Percentiles rank a stretch among this genome's conserved stretches.
These are phyloP conservation scores for Aspergillus fischeri DNA, from an alignment of 2,329 filamentous ascomycete genomes.

Conservation along the genomic window DNA sequence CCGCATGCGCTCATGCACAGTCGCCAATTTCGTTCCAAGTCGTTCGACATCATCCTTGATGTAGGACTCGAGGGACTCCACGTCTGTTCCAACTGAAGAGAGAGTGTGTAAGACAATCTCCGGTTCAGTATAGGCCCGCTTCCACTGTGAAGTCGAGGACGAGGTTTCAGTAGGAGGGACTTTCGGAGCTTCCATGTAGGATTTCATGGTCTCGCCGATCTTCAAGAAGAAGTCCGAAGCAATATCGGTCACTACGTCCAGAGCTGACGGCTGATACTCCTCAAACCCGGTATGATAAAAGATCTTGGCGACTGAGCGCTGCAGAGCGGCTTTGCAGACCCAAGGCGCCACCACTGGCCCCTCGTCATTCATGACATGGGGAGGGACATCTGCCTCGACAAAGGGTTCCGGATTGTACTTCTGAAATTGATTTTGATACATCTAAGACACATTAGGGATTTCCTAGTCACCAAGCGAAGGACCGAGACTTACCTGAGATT, in stretches of 20 bases:
- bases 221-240: constrained; percentile 87
- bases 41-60: constrained; percentile 92
- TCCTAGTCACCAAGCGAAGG: not conserved
- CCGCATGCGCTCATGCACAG: constrained; percentile 94
- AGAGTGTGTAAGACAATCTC: constrained; percentile 85
- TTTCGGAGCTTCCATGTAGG: constrained; percentile 80
- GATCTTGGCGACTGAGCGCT: constrained; percentile 87
- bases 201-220: constrained; percentile 71
- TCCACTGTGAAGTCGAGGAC: constrained; percentile 44
- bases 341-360: constrained; percentile 82
- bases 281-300: constrained; percentile 97
- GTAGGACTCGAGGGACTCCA: constrained; percentile 78
- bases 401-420: constrained; percentile 93
- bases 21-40: constrained; percentile 69
- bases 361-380: constrained; percentile 85
- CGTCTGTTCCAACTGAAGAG: constrained; percentile 75
- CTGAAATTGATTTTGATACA: constrained; percentile 97
- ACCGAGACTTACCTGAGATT: constrained; percentile 68
- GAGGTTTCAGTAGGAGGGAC: constrained; percentile 50
- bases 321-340: constrained; percentile 76
- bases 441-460: constrained; percentile 47
- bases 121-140: constrained; percentile 72
- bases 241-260: constrained; percentile 86
- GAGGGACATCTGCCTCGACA: constrained; percentile 75
- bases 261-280: constrained; percentile 89